Conservation (phyloP, 257 asterid genomes). For the Ocimum tenuiflorum region DNA sequence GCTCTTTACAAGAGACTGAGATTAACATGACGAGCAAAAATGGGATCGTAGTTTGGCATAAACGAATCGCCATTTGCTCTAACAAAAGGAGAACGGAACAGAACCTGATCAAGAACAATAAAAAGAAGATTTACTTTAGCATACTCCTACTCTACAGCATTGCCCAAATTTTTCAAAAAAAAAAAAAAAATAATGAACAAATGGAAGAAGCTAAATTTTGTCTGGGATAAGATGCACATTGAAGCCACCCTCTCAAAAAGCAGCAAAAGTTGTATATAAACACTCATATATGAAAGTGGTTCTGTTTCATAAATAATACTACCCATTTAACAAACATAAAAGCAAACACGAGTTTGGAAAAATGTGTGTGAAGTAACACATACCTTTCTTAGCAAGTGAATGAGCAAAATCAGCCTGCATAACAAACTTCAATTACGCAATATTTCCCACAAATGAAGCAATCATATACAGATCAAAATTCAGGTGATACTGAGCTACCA, state of each 20-base stretch:
- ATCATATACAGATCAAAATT: slow-evolving; percentile 26
- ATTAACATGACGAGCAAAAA: slow-evolving; percentile 27
- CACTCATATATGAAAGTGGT: not conserved
- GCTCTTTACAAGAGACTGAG: slow-evolving; percentile 37
- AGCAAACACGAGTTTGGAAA: not conserved
- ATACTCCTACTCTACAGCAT: not conserved
- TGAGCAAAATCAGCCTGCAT: not conserved
- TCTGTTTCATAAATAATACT: not conserved
- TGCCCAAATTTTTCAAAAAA: too few relatives aligned
- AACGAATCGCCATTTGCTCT: slow-evolving; percentile 31
- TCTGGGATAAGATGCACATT: not conserved
- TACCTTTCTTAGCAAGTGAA: slow-evolving; percentile 23
- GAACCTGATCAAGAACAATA: slow-evolving; percentile 2
- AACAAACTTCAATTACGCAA: not conserved
- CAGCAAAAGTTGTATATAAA: not conserved
- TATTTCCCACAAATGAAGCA: slow-evolving; percentile 43
- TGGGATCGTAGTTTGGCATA: slow-evolving; percentile 3
- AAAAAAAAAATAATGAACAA: not conserved
- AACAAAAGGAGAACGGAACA: not conserved
- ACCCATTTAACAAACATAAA: slow-evolving; percentile 11
- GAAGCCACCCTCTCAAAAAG: not conserved
- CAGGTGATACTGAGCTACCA: slow-evolving; percentile 33
- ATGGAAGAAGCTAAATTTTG: not conserved
- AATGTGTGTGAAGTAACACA: slow-evolving; percentile 11
- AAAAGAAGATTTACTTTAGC: not conserved